Base-by-base conservation (phyloP, 2,329 filamentous ascomycete genomes). In the Akanthomyces lecanii region DNA sequence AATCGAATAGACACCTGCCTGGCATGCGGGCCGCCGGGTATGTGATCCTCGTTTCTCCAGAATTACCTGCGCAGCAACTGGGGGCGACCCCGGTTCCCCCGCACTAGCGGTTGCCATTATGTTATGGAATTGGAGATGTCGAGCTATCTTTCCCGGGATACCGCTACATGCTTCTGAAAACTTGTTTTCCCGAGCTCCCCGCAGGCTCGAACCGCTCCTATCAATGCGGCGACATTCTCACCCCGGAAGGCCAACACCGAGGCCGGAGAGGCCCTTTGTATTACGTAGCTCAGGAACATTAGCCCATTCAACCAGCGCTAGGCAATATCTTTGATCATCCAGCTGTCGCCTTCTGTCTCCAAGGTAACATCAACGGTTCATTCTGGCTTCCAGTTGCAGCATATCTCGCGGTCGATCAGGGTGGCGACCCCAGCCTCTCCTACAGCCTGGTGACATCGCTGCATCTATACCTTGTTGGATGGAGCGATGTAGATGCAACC, bases 281-380 rank as follows among this genome's bases (percentile, higher is more conserved):
- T 33, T 45, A 56, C 40, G 53, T 45, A 30, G 23, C 25, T 18
- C 25, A 44, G 16, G 53, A 44, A 56, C 40, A 23, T 42, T 28
- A 6, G 40, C 4, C 33, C 12, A 45, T 47, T 57, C 42, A 4
- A 10, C 10, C 44, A 23, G 25, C 23, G 18, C 28, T 53, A 53
- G 33, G 21, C 14, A 33, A 11, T 8, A 21, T 52, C 11, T n/a
- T 18, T 36, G 30, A 52, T 40, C 38, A 21, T 36, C 11, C 16
- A 21, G 23, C 6, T 50, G 23, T 30, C 45, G 23, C 23, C 10
- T 7, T 16, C 11, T 42, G 21, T 48, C 59, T 61, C 59, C 59
- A 61, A 61, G 50, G 59, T 61, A 61, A 28, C 59, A 55, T 61
- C 30, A 30, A 61, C 16, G 16, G 40, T 40, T n/a, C 25, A n/a